Evolutionary conservation across 768 basidiomycete genomes (phyloP), one percentile per base, ranked within the genome.

Genomic region (Tremella yokohamensis): DNA sequence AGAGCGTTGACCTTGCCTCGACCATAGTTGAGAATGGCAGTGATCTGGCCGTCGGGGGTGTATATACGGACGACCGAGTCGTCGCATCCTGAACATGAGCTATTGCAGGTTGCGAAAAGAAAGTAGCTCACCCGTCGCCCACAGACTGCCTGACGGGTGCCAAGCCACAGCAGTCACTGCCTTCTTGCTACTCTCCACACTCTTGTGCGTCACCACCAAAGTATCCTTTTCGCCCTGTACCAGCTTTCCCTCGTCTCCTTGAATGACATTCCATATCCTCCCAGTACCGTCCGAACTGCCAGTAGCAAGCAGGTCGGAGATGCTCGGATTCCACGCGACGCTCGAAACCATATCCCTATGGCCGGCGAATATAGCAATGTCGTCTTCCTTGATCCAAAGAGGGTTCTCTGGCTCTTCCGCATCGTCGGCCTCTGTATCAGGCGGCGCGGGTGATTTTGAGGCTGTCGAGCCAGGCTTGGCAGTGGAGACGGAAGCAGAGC

Each of bases 241-340:
- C 18, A 12, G 54, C 22, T 45, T 45, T 4, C 42, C 42, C n/a
- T 45, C 22, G 4, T 22, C 42, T 18, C 22, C 42, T 16, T 22
- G n/a, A 4, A 8, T 15, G 6, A 45, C 42, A 22, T 45, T 1
- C 72, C 73, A 76, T 55, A 74, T 62, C 40, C 64, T 37, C 9
- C 62, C 72, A 2, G 67, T 61, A 25, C 69, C 70, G 47, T 76
- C 75, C 11, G 38, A 47, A 1, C 60, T 61, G 19, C 69, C 68
- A 2, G 69, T 63, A 13, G 73, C 71, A 2, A 76, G 57, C 13
- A 70, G 56, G 40, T 68, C 66, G 4, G 39, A 13, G 47, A 72
- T 72, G 39, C 58, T 54, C 1, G 75, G 75, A 45, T 74, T 76
- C 75, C 75, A 76, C 2, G 66, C 67, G 1, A 74, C 55, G 42